A percentile compares a stretch with the other conserved stretches of the same genome.
phyloP scores from a whole-genome alignment of 331 rosid species.

The Rhamnella rubrinervis region DNA sequence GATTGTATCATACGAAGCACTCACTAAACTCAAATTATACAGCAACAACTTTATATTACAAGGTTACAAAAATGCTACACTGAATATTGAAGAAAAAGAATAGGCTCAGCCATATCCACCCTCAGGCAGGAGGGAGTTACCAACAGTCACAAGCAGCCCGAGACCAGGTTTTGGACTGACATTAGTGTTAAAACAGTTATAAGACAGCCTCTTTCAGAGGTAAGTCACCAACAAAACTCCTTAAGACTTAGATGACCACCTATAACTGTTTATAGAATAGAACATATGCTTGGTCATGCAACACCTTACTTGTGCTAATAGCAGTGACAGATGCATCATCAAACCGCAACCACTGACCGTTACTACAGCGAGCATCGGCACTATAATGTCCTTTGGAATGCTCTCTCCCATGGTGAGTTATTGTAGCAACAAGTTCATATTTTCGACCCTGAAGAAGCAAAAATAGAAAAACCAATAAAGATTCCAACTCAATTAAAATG shows the following conservation, averaged over 20 bases:
- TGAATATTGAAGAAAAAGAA: not conserved
- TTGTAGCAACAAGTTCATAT: constrained; percentile 86
- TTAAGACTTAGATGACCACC: constrained; percentile 3
- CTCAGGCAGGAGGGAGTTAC: not conserved
- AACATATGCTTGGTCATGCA: constrained; percentile 89
- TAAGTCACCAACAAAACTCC: constrained; percentile 7
- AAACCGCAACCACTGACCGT: constrained; percentile 82
- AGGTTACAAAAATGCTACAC: not conserved
- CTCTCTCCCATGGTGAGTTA: constrained; percentile 94
- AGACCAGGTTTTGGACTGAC: constrained; percentile 11
- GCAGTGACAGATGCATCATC: constrained; percentile 76
- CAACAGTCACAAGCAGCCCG: not conserved
- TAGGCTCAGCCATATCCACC: not conserved
- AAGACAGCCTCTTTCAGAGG: constrained; percentile 8
- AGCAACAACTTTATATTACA: not conserved
- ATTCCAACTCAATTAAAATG: not conserved
- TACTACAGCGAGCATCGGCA: constrained; percentile 68
- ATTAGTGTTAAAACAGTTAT: constrained; percentile 2
- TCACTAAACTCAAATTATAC: not conserved
- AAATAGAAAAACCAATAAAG: not conserved
- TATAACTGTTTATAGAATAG: constrained; percentile 73
- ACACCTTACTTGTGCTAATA: constrained; percentile 63
- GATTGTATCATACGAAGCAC: not conserved
- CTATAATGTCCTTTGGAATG: constrained; percentile 93
- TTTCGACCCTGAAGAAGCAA: constrained; percentile 48